Evolutionary conservation across 805 yeast species (phyloP).

Genomic region (Yarrowia alimentaria): DNA sequence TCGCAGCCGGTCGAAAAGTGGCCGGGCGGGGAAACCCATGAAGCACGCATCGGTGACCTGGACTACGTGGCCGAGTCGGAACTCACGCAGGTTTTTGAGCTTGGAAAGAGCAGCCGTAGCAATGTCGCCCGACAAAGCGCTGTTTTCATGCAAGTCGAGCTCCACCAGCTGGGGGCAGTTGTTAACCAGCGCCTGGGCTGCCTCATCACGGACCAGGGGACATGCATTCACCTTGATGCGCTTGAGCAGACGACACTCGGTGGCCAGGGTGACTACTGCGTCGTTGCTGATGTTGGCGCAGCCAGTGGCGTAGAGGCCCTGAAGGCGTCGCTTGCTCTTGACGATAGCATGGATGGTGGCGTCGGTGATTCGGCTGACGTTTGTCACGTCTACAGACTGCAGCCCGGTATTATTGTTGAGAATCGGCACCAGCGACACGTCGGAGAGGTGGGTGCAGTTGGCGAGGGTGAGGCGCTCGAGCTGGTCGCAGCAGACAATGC

Average conservation of each 20-base stretch:
- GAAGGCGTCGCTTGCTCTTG: slow-evolving; percentile 76
- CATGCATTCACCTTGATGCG: slow-evolving; percentile 80
- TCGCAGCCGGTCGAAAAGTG: slow-evolving; percentile 60
- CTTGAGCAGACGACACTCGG: slow-evolving; percentile 69
- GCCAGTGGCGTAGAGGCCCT: slow-evolving; percentile 87
- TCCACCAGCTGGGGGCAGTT: slow-evolving; percentile 81
- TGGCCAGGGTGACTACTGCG: slow-evolving; percentile 59
- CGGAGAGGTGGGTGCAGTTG: slow-evolving; percentile 66
- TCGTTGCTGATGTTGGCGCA: slow-evolving; percentile 68
- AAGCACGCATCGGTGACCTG: slow-evolving; percentile 69
- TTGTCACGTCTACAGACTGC: slow-evolving; percentile 85
- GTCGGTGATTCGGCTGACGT: slow-evolving; percentile 68
- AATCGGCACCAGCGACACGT: slow-evolving; percentile 59
- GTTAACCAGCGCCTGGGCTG: slow-evolving; percentile 58
- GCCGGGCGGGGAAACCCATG: slow-evolving; percentile 49
- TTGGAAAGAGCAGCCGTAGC: slow-evolving; percentile 56
- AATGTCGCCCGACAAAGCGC: slow-evolving; percentile 65
- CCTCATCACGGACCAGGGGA: slow-evolving; percentile 59
- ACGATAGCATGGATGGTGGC: slow-evolving; percentile 64
- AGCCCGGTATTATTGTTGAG: slow-evolving; percentile 64
- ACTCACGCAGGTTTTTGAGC: slow-evolving; percentile 75
- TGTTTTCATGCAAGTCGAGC: slow-evolving; percentile 81
- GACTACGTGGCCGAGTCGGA: slow-evolving; percentile 71
- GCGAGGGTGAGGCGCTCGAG: slow-evolving; percentile 84
- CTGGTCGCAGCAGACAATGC: slow-evolving; percentile 62